phyloP scores from a whole-genome alignment of 192 early-diverging fungal genomes.

The Rhizophagus clarus region DNA sequence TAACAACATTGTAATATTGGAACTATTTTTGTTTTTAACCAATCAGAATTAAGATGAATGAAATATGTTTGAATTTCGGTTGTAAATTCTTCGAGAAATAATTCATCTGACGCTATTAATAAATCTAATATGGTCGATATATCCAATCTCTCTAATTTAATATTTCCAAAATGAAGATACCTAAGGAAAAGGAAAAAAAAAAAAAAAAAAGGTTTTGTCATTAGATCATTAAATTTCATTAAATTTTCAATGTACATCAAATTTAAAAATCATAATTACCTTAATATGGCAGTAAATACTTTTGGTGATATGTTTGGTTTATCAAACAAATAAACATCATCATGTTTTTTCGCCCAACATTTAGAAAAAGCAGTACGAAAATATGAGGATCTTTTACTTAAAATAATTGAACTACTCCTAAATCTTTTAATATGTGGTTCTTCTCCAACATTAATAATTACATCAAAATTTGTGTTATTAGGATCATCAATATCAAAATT shows the following conservation, averaged over 20 bases:
- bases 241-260: too few species aligned
- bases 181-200: background rate
- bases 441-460: conserved; percentile 12
- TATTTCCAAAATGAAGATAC: conserved; percentile 1
- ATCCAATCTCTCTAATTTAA: conserved; percentile 15
- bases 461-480: conserved; percentile 15
- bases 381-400: conserved; percentile 18
- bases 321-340: background rate
- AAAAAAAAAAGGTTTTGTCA: background rate
- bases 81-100: background rate
- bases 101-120: conserved; percentile 16
- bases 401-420: background rate
- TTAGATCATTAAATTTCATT: too few species aligned
- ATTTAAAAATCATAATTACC: too few species aligned
- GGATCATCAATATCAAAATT: background rate
- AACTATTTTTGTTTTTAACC: background rate
- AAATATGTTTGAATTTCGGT: conserved; percentile 4
- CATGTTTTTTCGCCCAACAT: conserved; percentile 1
- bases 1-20: background rate
- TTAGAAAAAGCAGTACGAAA: conserved; percentile 26
- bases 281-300: conserved; percentile 14
- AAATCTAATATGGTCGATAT: background rate
- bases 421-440: conserved; percentile 4
- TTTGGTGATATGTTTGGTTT: conserved; percentile 24
- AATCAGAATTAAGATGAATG: background rate